Evolutionary conservation across 257 asterid genomes (phyloP), one percentile per base, ranked within the genome.

Genomic region (Forsythia viridissima): DNA sequence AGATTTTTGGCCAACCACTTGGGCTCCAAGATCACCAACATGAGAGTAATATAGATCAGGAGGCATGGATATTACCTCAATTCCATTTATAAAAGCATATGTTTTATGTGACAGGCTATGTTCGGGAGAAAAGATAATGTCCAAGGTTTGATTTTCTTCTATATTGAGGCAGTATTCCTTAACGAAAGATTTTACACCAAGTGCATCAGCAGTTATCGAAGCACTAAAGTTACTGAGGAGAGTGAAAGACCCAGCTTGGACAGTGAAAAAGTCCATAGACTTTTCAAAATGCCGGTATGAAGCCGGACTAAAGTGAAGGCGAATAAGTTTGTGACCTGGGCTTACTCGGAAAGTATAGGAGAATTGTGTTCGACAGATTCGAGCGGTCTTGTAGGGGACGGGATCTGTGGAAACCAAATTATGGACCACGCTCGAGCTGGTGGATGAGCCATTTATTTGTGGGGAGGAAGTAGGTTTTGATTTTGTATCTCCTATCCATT

Each of bases 401-500:
- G 66, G 84, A 76, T 85, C 86, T n/a, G 52, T 82, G 15, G 73
- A 43, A 13, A 5, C 44, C 38, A 66, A 76, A n/a, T 65, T 65
- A 37, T 38, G 65, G 10, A 18, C 18, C 6, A 20, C 74, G n/a
- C 87, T 83, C 30, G 92, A 76, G 70, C 76, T 75, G 13, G 81
- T 80, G 16, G 91, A 88, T 75, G 82, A 79, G 69, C 92, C 92
- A 4, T 72, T 83, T 44, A 88, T 36, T 4, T 63, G 83, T 18
- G 86, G 39, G 39, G 70, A 70, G 39, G 61, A 41, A 43, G 90
- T 43, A 52, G 69, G 39, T 71, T 48, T 70, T 0, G 75, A 55
- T 2, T 10, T 66, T 5, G 20, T 11, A 70, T 90, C 95, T 68
- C 90, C 90, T 21, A 79, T 46, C 91, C 90, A 90, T 78, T 78